Base-by-base conservation (phyloP, 768 basidiomycete species). In the Suillus americanus region DNA sequence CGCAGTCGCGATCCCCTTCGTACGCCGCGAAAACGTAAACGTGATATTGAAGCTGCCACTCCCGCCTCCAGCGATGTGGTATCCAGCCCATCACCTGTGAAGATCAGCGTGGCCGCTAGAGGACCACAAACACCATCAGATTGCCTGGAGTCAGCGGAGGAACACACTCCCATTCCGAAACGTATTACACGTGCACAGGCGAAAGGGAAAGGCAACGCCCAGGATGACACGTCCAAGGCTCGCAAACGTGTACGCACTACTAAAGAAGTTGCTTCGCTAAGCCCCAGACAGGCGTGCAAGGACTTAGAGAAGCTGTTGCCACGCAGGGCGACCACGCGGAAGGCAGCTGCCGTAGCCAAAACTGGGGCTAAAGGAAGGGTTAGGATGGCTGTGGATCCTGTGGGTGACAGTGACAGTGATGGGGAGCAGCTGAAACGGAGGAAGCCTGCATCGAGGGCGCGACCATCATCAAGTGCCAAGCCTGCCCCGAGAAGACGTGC, bases 71-170 rank as follows among this genome's bases (percentile, higher is more conserved):
- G 68, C 0, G 67, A 66, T 16, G 37, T 40, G 3, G 66, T 72
- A 18, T 77, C 75, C 16, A 75, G 68, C 53, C 74, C 75, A 2
- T 75, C 75, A n/a, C 74, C 74, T 4, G 68, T 75, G 60, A 75
- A 75, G 56, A 6, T 75, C 1, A 62, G 64, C 8, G 30, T 60
- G 4, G 25, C 46, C 18, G 46, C 28, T 55, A 50, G 30, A 62
- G 67, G 45, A n/a, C 69, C 50, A 40, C 9, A 62, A 57, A 23
- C 40, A 40, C 20, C 64, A 45, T 37, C 54, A 62, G 14, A 61
- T 38, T 1, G 61, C 69, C 5, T 66, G 65, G 13, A 64, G 66
- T 8, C 72, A 66, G 48, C 45, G 16, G 59, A 64, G 23, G 61
- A 64, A 13, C 45, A 9, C 13, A 64, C 61, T 5, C 61, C 61